Conservation (phyloP, 345 rosid species). For the Melastoma malabathricum region DNA sequence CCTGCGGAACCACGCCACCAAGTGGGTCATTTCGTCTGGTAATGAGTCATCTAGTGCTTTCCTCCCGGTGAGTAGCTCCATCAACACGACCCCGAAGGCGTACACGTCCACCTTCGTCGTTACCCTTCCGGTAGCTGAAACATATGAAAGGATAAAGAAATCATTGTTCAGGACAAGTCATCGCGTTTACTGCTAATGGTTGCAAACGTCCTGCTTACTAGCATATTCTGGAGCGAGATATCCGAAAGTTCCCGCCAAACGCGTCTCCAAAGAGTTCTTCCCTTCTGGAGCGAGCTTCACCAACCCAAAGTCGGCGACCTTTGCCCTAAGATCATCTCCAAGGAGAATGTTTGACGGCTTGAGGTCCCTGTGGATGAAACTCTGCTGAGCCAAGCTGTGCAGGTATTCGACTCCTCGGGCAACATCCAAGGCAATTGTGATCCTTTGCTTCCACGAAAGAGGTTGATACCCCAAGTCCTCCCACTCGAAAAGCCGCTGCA, state of each 20-base stretch:
- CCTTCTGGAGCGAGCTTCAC: conserved; percentile 82
- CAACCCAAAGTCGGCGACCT: conserved; percentile 83
- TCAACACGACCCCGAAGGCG: conserved; percentile 73
- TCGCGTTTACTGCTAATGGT: too few species aligned
- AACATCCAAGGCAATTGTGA: conserved; percentile 66
- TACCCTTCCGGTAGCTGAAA: conserved; percentile 79
- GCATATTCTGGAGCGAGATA: conserved; percentile 96
- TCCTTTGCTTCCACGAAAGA: conserved; percentile 69
- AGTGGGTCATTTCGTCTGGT: conserved; percentile 50
- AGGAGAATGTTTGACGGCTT: conserved; percentile 83
- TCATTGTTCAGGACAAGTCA: too few species aligned
- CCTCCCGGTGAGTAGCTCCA: conserved; percentile 78
- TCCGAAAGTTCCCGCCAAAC: conserved; percentile 87
- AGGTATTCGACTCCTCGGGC: conserved; percentile 86
- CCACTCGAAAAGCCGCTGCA: conserved; percentile 57
- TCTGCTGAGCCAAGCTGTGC: conserved; percentile 76
- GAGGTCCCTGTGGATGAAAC: conserved; percentile 81
- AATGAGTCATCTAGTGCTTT: conserved; percentile 58
- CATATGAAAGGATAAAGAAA: background rate
- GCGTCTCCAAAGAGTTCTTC: conserved; percentile 65
- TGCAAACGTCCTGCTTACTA: conserved; percentile 23
- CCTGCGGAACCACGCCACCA: conserved; percentile 77
- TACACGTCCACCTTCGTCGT: conserved; percentile 76
- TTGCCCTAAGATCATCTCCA: conserved; percentile 83
- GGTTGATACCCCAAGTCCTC: conserved; percentile 27